Percentiles rank a stretch among this genome's conserved stretches.
phyloP scores from a whole-genome alignment of 1,139 yeast genomes.

The Debaryomyces subglobosus region DNA sequence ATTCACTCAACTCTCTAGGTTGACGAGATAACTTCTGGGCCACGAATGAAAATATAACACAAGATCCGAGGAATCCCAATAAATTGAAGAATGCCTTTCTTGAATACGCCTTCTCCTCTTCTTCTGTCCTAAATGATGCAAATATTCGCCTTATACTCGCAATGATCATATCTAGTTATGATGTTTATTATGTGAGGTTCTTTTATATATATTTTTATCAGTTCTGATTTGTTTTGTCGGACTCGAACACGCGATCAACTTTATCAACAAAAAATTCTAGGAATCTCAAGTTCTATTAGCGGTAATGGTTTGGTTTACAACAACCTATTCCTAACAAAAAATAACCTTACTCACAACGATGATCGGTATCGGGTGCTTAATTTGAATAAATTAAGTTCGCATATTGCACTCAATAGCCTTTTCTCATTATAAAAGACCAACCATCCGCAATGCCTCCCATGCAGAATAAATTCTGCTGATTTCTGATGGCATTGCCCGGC shows the following conservation, averaged over 20 bases:
- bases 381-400: constrained; percentile 50
- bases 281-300: too few relatives aligned
- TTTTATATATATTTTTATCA: background rate
- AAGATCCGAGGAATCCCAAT: constrained; percentile 77
- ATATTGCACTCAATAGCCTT: constrained; percentile 78
- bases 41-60: constrained; percentile 77
- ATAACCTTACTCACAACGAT: constrained; percentile 53
- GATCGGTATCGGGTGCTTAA: constrained; percentile 82
- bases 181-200: constrained; percentile 19
- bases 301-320: too few relatives aligned
- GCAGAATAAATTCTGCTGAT: constrained; percentile 34
- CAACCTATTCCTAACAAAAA: constrained; percentile 15
- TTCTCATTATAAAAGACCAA: constrained; percentile 50
- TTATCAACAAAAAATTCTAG: background rate
- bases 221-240: background rate
- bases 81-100: constrained; percentile 81
- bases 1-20: constrained; percentile 29
- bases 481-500: constrained; percentile 79
- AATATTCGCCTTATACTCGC: constrained; percentile 77
- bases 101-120: constrained; percentile 77
- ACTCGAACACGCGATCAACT: background rate
- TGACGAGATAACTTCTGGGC: constrained; percentile 64
- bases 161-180: constrained; percentile 44
- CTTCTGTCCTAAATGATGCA: constrained; percentile 82
- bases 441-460: constrained; percentile 81